Base-by-base conservation (phyloP, 2,329 filamentous ascomycete species). In the Geosmithia morbida region DNA sequence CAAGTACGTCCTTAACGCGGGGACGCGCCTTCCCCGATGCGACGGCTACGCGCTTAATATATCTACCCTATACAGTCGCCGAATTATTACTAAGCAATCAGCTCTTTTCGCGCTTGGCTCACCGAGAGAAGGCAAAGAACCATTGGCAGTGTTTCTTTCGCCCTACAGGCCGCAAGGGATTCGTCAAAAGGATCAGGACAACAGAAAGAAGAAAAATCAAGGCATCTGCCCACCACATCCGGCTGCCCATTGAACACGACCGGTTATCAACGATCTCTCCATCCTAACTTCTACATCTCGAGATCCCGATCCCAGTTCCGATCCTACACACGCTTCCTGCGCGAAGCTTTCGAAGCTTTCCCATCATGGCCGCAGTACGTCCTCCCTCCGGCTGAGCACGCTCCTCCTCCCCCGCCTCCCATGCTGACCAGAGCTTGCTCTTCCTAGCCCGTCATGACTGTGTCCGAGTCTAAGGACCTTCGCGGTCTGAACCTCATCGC, bases 401-500 rank as follows among this genome's bases (percentile, higher is more conserved):
- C 29, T 43, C 19, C 11, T n/a, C 29, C 29, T 6, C 29, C 7
- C 11, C 29, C 33, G 6, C 33, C 18, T 41, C 40, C 14, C 3
- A 41, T 22, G 43, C 43, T 45, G 30, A 45, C 33, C 6, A 37
- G 11, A 37, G 33, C 29, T 17, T n/a, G 7, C 3, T 2, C 19
- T 19, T n/a, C 17, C 10, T 33, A 79, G 75, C 74, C 72, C 54
- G 71, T 80, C 52, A 68, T 79, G 61, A 97, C 92, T 58, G 81
- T 97, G 65, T 86, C 88, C 62, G 90, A 97, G 75, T 85, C 80
- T 66, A 95, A 92, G 69, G 90, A 97, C 77, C 83, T 97, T 62
- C 84, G 89, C 57, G 89, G 89, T 54, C 81, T 98, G 61, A 97
- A 95, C 68, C 84, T 98, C 67, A 94, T 98, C 66, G 92, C 92